Evolutionary conservation across 495 filamentous ascomycete species (phyloP).

Genomic region (Podospora fimiseda): DNA sequence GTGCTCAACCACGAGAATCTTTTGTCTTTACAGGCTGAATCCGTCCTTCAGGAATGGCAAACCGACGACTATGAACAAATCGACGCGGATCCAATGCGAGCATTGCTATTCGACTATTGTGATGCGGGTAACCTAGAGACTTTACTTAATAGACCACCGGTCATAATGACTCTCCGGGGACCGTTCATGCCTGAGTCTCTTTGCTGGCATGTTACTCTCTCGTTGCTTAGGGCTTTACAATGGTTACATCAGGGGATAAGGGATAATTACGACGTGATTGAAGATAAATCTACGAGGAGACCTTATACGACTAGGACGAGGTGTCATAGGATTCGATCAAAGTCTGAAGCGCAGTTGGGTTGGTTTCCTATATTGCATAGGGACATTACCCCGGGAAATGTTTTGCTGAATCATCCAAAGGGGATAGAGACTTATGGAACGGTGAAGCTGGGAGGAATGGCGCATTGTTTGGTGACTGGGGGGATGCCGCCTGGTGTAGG

Average conservation of each 20-base stretch:
- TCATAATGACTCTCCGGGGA: not conserved
- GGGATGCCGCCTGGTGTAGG: slow-evolving; percentile 13
- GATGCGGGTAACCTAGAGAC: slow-evolving; percentile 32
- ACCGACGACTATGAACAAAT: not conserved
- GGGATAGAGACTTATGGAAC: slow-evolving; percentile 41
- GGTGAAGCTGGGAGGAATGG: slow-evolving; percentile 44
- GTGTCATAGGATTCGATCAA: slow-evolving; percentile 4
- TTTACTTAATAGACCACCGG: slow-evolving; percentile 19
- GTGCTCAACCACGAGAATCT: slow-evolving; percentile 42
- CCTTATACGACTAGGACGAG: not conserved
- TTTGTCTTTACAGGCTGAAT: slow-evolving; percentile 25
- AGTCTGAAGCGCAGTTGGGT: slow-evolving; percentile 20
- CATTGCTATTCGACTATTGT: slow-evolving; percentile 35
- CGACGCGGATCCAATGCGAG: not conserved
- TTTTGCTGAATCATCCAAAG: slow-evolving; percentile 39
- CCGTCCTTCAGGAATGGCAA: slow-evolving; percentile 7
- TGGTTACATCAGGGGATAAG: slow-evolving; percentile 38
- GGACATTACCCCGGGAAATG: slow-evolving; percentile 34
- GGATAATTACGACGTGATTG: slow-evolving; percentile 11
- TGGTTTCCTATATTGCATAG: slow-evolving; percentile 44
- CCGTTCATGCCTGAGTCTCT: slow-evolving; percentile 36
- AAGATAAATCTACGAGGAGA: not conserved
- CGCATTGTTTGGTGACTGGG: slow-evolving; percentile 26
- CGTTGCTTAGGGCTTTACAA: slow-evolving; percentile 32
- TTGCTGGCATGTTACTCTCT: slow-evolving; percentile 40